A percentile compares a stretch with the other conserved stretches of the same genome.
Evolutionary conservation across 441 rosid genomes (phyloP).

Genomic region (Brassica hybrid): DNA sequence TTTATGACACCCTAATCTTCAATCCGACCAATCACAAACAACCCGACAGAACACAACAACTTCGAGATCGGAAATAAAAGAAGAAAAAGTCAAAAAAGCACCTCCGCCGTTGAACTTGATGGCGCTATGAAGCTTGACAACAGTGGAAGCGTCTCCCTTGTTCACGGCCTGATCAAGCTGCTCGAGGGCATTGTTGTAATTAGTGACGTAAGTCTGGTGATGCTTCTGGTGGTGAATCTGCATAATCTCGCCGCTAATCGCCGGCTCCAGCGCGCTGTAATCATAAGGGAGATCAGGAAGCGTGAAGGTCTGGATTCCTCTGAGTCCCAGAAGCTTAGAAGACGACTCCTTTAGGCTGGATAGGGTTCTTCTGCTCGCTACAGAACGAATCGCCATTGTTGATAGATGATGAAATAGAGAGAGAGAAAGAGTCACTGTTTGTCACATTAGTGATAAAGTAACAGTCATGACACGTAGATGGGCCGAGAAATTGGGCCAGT

Average conservation of each 20-base stretch:
- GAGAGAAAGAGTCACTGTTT: conserved; percentile 5
- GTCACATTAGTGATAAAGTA: not conserved
- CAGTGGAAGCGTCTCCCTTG: conserved; percentile 73
- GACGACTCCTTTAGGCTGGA: conserved; percentile 44
- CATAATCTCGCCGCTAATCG: conserved; percentile 82
- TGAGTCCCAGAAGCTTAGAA: conserved; percentile 24
- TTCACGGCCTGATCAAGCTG: conserved; percentile 68
- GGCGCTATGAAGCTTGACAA: conserved; percentile 79
- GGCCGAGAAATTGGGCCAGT: conserved; percentile 8
- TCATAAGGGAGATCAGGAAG: conserved; percentile 95
- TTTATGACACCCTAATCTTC: not conserved
- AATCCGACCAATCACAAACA: conserved; percentile 17
- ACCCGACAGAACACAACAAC: no score
- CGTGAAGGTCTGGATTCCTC: conserved; percentile 69
- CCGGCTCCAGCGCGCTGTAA: conserved; percentile 87
- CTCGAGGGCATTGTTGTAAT: conserved; percentile 87
- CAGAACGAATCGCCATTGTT: conserved; percentile 64
- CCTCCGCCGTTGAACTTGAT: conserved; percentile 99
- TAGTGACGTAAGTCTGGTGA: conserved; percentile 85
- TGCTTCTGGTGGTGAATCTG: conserved; percentile 97
- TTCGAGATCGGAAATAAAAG: not conserved
- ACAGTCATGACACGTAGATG: conserved; percentile 23
- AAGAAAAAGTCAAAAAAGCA: conserved; percentile 31
- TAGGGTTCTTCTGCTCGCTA: conserved; percentile 46
- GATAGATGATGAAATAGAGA: not conserved